phyloP scores from a whole-genome alignment of 2,329 filamentous ascomycete species.

The Clonostachys byssicola region DNA sequence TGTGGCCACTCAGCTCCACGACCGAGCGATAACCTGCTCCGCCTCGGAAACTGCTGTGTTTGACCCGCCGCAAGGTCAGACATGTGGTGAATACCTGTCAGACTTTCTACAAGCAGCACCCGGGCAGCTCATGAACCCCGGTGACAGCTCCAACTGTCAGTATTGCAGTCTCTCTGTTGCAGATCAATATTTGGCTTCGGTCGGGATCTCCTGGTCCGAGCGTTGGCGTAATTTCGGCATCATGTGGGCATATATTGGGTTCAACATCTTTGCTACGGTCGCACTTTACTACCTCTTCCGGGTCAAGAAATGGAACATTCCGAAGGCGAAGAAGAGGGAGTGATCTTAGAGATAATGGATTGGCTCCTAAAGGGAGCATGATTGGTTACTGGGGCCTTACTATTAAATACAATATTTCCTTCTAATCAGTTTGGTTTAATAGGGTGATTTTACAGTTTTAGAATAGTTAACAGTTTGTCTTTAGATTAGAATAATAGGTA shows the following conservation, averaged over 20 bases:
- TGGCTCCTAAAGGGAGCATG: no score
- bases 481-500: no score
- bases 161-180: constrained; percentile 65
- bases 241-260: constrained; percentile 61
- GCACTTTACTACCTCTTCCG: constrained; percentile 53
- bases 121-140: constrained; percentile 60
- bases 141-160: constrained; percentile 51
- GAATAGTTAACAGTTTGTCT: no score
- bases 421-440: no score
- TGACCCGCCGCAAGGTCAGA: constrained; percentile 55
- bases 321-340: not conserved
- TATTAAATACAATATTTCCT: no score
- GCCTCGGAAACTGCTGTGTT: constrained; percentile 58
- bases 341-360: no score
- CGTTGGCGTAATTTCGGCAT: constrained; percentile 69
- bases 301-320: not conserved
- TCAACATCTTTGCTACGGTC: constrained; percentile 58
- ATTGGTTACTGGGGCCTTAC: no score
- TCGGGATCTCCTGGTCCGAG: constrained; percentile 43
- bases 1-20: constrained; percentile 60
- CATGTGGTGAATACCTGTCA: constrained; percentile 60
- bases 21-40: constrained; percentile 45
- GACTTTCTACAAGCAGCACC: constrained; percentile 43
- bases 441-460: no score
- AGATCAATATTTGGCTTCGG: constrained; percentile 49